These are phyloP conservation scores for Postia placenta DNA, from an alignment of 768 basidiomycete genomes.

Conservation along the genomic window DNA sequence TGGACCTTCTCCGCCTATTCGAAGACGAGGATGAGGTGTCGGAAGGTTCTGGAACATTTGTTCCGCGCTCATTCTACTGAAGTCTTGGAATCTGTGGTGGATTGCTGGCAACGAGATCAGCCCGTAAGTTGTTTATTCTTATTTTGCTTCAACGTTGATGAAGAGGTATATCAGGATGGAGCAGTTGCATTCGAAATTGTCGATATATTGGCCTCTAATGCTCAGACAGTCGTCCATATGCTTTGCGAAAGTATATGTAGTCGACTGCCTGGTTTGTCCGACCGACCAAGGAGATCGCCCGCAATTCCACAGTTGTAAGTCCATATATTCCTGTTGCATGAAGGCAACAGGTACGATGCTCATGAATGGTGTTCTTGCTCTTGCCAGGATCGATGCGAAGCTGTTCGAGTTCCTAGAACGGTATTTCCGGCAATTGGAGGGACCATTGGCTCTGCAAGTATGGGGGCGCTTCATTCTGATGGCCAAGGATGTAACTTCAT, in stretches of 20 bases:
- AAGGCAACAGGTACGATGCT: too few species aligned
- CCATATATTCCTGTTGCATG: background rate
- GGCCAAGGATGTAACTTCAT: constrained; percentile 68
- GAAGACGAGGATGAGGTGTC: constrained; percentile 63
- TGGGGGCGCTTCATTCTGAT: constrained; percentile 79
- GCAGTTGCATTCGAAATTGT: constrained; percentile 73
- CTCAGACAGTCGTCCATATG: constrained; percentile 84
- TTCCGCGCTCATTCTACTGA: constrained; percentile 78
- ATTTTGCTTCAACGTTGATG: background rate
- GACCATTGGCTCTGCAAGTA: constrained; percentile 87
- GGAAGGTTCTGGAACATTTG: constrained; percentile 77
- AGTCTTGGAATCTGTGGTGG: constrained; percentile 77
- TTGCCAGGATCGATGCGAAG: constrained; percentile 53
- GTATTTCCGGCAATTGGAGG: constrained; percentile 79
- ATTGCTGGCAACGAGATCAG: constrained; percentile 69
- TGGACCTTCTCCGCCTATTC: constrained; percentile 57
- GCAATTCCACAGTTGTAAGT: constrained; percentile 62
- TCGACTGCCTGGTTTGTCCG: constrained; percentile 50
- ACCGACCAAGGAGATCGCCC: constrained; percentile 52
- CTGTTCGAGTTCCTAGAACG: constrained; percentile 87
- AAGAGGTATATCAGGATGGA: constrained; percentile 6
- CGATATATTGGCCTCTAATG: constrained; percentile 76
- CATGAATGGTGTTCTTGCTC: background rate
- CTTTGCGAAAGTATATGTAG: constrained; percentile 75
- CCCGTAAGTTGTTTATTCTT: constrained; percentile 30